Evolutionary conservation across 345 rosid genomes (phyloP).

Genomic region (Crucihimalaya himalaica): DNA sequence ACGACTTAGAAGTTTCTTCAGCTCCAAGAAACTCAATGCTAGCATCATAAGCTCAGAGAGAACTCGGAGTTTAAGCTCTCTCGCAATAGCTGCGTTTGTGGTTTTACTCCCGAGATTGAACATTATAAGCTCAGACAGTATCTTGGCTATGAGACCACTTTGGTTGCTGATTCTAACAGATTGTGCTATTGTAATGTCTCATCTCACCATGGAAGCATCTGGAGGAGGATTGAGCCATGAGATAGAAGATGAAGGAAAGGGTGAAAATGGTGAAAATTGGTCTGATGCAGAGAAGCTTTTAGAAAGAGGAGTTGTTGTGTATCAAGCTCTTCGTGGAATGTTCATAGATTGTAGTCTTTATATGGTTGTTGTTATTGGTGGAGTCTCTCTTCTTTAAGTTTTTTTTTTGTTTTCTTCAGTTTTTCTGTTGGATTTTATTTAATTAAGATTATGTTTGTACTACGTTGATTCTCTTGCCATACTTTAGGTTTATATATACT

Average conservation of each 20-base stretch:
- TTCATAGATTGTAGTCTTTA: conserved; percentile 82
- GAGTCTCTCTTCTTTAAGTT: conserved; percentile 33
- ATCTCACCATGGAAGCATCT: conserved; percentile 42
- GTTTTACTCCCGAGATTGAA: conserved; percentile 49
- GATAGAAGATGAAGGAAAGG: conserved; percentile 38
- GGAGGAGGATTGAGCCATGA: conserved; percentile 37
- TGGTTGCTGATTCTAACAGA: conserved; percentile 64
- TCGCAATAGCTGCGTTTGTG: conserved; percentile 57
- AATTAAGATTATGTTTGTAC: neutral
- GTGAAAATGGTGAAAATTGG: conserved; percentile 46
- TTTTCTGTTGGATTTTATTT: neutral
- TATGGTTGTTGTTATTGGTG: conserved; percentile 57
- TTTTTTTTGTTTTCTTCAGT: neutral
- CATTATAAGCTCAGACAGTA: conserved; percentile 47
- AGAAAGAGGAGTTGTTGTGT: conserved; percentile 72
- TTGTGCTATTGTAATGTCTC: conserved; percentile 49
- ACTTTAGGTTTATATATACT: neutral
- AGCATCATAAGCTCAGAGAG: conserved; percentile 60
- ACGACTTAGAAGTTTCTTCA: conserved; percentile 41
- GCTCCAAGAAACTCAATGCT: conserved; percentile 54
- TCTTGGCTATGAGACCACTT: conserved; percentile 59
- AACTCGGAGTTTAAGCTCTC: conserved; percentile 57
- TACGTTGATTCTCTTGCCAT: too few relatives aligned
- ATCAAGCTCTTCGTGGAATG: conserved; percentile 60
- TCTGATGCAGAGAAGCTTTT: conserved; percentile 59